Base-by-base conservation (phyloP, 2,329 filamentous ascomycete genomes). In the Penicillium hesseltinei region DNA sequence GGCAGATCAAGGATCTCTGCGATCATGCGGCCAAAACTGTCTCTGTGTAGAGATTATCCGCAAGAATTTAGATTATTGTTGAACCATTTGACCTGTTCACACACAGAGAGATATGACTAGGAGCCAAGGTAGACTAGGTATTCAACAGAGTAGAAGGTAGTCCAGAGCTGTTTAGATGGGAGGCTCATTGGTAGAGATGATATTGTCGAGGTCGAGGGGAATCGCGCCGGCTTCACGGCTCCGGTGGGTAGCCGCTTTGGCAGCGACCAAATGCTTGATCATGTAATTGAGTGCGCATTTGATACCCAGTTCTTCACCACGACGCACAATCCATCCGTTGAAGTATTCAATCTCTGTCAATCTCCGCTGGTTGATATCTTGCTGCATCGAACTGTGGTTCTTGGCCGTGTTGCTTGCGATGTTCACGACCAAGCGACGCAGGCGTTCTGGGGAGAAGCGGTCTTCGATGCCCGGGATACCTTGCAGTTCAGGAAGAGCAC, bases 311-410 rank as follows among this genome's bases (percentile, higher is more conserved):
- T 90, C 84, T 65, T 84, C 81, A 0, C 89, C 94, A 40, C 88
- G 83, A 50, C 79, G 81, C 33, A 95, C 81, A 58, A 99, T 88
- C 76, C 93, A 99, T 0, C 92, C 93, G 71, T 95, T 97, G 64
- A 93, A 83, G 68, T 88, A 96, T 45, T 92, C 85, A 40, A 97
- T 84, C 67, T 96, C 91, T 0, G 90, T 91, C 57, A 80, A 75
- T 59, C 77, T 76, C 1, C 89, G 88, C 1, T 75, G 72, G 11
- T 84, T 76, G 13, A 92, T 78, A 66, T 88, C 85, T 52, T 82
- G 81, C 6, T 90, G 77, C 85, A 96, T 91, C 21, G 80, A 82
- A 66, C 85, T 90, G 6, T 81, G 77, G 51, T 86, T 84, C 54
- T 82, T 75, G 13, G 79, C 78, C 13, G 84, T 87, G 49, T 75